Percentiles rank a stretch among this genome's conserved stretches.
These are phyloP conservation scores for Metschnikowia picachoensis DNA, from an alignment of 805 yeast species.

Conservation along the genomic window DNA sequence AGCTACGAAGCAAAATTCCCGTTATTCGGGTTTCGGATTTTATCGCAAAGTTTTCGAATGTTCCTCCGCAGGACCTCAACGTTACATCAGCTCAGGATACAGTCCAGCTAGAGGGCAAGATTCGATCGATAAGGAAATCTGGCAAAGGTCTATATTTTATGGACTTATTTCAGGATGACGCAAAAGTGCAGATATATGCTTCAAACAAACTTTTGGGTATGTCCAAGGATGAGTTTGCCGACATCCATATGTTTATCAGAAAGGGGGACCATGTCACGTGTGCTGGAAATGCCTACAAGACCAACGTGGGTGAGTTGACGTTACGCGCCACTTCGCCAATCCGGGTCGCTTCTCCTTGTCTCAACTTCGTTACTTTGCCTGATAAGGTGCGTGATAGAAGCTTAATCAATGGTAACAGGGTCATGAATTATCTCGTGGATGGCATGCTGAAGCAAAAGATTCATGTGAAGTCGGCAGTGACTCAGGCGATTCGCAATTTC, in stretches of 20 bases:
- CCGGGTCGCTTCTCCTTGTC: conserved; percentile 59
- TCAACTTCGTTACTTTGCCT: conserved; percentile 48
- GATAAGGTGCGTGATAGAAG: conserved; percentile 53
- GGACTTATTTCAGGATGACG: conserved; percentile 61
- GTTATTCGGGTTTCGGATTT: conserved; percentile 39
- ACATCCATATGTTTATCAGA: conserved; percentile 41
- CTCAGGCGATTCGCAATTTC: conserved; percentile 53
- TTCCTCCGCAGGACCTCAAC: conserved; percentile 14
- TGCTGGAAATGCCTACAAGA: conserved; percentile 67
- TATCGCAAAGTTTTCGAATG: conserved; percentile 23
- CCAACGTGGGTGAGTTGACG: conserved; percentile 77
- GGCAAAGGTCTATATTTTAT: conserved; percentile 69
- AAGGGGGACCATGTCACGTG: conserved; percentile 72
- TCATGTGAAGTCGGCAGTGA: conserved; percentile 51
- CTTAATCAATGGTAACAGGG: conserved; percentile 62
- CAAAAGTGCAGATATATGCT: conserved; percentile 58
- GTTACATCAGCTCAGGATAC: conserved; percentile 8
- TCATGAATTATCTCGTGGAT: conserved; percentile 68
- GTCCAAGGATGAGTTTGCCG: conserved; percentile 39
- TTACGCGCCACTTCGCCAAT: conserved; percentile 53
- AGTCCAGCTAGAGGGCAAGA: conserved; percentile 48
- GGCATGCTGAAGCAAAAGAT: conserved; percentile 44
- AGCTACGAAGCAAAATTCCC: background rate
- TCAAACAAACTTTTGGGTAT: conserved; percentile 46
- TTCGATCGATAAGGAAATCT: conserved; percentile 53